These are phyloP conservation scores for Backusella parvicylindrica DNA, from an alignment of 192 early-diverging fungal genomes.

Conservation along the genomic window DNA sequence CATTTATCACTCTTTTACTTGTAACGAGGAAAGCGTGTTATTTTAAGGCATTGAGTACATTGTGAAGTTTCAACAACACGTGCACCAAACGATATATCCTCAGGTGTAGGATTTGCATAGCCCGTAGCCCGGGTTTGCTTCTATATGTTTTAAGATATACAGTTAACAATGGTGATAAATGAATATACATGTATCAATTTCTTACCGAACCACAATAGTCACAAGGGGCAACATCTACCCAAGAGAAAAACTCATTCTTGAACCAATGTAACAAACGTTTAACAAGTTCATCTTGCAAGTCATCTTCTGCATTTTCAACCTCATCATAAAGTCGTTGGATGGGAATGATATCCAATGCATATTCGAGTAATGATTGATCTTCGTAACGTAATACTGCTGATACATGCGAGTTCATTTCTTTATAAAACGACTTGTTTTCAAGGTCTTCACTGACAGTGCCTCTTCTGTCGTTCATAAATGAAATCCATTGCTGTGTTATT, in stretches of 20 bases:
- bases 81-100: constrained; percentile 44
- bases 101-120: constrained; percentile 17
- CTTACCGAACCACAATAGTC: constrained; percentile 29
- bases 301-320: constrained; percentile 14
- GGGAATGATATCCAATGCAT: constrained; percentile 39
- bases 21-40: constrained; percentile 51
- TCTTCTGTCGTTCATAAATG: neutral
- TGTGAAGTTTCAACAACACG: constrained; percentile 36
- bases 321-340: constrained; percentile 40
- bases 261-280: constrained; percentile 48
- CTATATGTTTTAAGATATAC: neutral
- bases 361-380: neutral
- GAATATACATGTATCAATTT: neutral
- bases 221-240: constrained; percentile 47
- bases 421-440: neutral
- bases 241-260: constrained; percentile 50
- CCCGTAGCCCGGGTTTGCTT: constrained; percentile 19
- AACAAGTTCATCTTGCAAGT: constrained; percentile 20
- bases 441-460: neutral
- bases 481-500: neutral
- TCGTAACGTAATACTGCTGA: neutral
- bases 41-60: constrained; percentile 33
- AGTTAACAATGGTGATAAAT: neutral
- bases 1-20: constrained; percentile 14
- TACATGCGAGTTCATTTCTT: neutral